Evolutionary conservation across 2,329 filamentous ascomycete genomes (phyloP).

Genomic region (Talaromyces atroroseus): DNA sequence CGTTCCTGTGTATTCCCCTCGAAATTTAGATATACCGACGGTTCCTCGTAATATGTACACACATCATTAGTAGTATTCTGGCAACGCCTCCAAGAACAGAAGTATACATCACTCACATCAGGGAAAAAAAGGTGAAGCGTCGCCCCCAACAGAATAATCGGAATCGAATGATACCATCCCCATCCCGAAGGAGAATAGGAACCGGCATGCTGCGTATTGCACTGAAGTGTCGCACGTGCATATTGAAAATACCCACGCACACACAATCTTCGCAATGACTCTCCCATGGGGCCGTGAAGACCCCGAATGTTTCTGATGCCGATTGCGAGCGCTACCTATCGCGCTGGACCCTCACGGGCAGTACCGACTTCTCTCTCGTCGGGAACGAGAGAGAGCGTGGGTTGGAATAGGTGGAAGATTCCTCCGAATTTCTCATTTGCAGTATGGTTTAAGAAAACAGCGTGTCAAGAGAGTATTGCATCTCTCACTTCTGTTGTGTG

Average conservation of each 20-base stretch:
- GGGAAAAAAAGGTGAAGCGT: constrained; percentile 55
- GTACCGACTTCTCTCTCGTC: constrained; percentile 36
- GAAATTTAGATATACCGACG: too few relatives aligned
- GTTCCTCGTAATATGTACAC: background rate
- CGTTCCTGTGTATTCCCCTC: background rate
- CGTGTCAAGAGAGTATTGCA: constrained; percentile 12
- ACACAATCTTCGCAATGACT: constrained; percentile 93
- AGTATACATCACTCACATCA: constrained; percentile 41
- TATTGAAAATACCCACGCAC: constrained; percentile 33
- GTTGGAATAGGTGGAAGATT: constrained; percentile 61
- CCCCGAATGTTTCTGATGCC: constrained; percentile 89
- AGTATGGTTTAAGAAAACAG: constrained; percentile 23
- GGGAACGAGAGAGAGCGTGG: constrained; percentile 22
- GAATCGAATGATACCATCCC: constrained; percentile 72
- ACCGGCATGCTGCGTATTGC: constrained; percentile 82
- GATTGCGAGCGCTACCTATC: constrained; percentile 64
- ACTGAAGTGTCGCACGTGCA: constrained; percentile 68
- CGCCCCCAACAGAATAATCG: constrained; percentile 83
- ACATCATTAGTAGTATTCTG: constrained; percentile 13
- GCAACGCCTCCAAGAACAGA: constrained; percentile 1
- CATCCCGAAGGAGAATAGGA: constrained; percentile 19
- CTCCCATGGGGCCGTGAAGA: constrained; percentile 65
- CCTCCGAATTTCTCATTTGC: constrained; percentile 99
- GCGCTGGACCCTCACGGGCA: constrained; percentile 85
- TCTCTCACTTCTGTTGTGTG: constrained; percentile 56